Conservation (phyloP, 495 filamentous ascomycete species). For the Aspergillus saccharolyticus region DNA sequence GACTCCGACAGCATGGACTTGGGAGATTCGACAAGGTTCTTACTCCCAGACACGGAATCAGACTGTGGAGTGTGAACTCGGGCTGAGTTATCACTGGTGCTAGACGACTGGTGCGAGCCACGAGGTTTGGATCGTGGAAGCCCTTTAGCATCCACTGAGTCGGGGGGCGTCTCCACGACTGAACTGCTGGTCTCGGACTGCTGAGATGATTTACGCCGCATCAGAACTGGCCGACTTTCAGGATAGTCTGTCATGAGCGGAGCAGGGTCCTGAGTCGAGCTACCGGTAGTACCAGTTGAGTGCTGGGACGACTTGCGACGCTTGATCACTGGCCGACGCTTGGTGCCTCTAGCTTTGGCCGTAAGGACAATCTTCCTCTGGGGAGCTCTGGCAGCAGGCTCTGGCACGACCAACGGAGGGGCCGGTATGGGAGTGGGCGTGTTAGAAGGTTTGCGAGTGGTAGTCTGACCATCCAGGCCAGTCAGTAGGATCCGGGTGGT, state of each 20-base stretch:
- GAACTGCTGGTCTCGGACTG: slow-evolving; percentile 6
- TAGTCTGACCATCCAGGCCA: slow-evolving; percentile 21
- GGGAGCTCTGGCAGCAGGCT: slow-evolving; percentile 9
- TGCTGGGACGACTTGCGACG: slow-evolving; percentile 41
- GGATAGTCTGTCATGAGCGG: neutral
- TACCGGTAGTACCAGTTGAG: slow-evolving; percentile 8
- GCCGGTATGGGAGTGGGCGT: slow-evolving; percentile 23
- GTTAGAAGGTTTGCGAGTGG: slow-evolving; percentile 32
- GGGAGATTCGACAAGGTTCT: neutral
- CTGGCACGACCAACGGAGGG: slow-evolving; percentile 11
- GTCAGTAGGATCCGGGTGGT: slow-evolving; percentile 33
- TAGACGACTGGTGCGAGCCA: neutral
- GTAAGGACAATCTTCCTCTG: slow-evolving; percentile 33
- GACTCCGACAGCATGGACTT: neutral
- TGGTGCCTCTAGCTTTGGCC: slow-evolving; percentile 25
- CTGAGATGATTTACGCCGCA: slow-evolving; percentile 43
- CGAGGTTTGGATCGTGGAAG: slow-evolving; percentile 3
- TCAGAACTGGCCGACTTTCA: slow-evolving; percentile 30
- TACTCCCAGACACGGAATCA: neutral
- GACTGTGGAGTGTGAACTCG: neutral
- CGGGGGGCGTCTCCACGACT: neutral
- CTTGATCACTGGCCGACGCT: slow-evolving; percentile 38
- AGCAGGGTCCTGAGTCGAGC: neutral
- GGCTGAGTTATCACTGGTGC: neutral
- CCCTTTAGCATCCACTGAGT: neutral